Evolutionary conservation across 176 grass and related monocot genomes (phyloP).

Genomic region (Coix lacrymajobi): DNA sequence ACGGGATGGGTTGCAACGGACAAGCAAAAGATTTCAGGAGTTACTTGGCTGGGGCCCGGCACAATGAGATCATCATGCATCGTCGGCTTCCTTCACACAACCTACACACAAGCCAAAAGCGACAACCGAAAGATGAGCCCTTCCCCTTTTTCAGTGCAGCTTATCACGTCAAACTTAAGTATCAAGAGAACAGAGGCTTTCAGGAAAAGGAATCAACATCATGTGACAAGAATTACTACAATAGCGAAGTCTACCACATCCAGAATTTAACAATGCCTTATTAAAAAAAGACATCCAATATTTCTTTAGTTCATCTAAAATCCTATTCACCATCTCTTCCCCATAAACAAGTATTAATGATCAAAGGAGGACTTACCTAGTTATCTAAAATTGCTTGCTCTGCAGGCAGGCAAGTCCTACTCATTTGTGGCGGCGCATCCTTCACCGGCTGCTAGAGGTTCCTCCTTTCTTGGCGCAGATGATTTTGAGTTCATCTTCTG

Average conservation of each 20-base stretch:
- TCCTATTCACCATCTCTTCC: not conserved
- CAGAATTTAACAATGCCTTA: not conserved
- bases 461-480: constrained; percentile 43
- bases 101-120: constrained; percentile 39
- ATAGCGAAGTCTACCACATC: not conserved
- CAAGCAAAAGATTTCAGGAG: constrained; percentile 7
- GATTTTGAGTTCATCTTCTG: constrained; percentile 82
- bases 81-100: constrained; percentile 27
- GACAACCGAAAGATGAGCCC: constrained; percentile 26
- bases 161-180: constrained; percentile 30
- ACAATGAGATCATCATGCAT: constrained; percentile 3
- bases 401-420: constrained; percentile 3
- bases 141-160: not conserved
- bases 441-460: constrained; percentile 20
- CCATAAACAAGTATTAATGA: not conserved
- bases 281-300: not conserved
- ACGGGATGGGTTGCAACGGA: not conserved
- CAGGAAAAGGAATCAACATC: not conserved
- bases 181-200: constrained; percentile 18
- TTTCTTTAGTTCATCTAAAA: not conserved
- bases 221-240: not conserved
- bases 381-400: constrained; percentile 26
- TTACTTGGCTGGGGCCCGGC: constrained; percentile 38
- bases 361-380: constrained; percentile 12
- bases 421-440: constrained; percentile 34